These are phyloP conservation scores for Candida sithepensis DNA, from an alignment of 805 yeast species.

Conservation along the genomic window DNA sequence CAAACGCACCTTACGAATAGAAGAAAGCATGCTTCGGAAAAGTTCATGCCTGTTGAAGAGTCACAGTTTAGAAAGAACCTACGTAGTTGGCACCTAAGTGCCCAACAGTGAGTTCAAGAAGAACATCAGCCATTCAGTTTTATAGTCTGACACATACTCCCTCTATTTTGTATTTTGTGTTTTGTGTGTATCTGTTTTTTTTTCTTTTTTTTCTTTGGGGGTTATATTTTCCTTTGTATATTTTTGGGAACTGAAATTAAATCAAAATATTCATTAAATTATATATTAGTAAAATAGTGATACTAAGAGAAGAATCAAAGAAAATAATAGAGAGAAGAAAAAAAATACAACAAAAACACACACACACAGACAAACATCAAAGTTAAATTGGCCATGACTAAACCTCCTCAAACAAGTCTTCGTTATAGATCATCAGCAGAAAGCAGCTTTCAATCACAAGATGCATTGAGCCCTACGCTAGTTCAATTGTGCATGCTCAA, in stretches of 20 bases:
- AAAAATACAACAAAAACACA: background rate
- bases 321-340: background rate
- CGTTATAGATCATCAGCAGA: background rate
- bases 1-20: background rate
- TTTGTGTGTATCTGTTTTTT: too few species aligned
- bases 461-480: background rate
- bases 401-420: background rate
- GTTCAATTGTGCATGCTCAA: constrained; percentile 21
- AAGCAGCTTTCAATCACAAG: background rate
- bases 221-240: too few species aligned
- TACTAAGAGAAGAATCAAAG: background rate
- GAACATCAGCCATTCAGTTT: too few species aligned
- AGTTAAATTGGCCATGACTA: too few species aligned
- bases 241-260: background rate
- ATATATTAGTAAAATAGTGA: background rate
- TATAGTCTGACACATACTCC: too few species aligned
- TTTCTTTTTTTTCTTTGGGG: background rate
- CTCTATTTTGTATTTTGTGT: background rate
- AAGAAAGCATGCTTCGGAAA: background rate
- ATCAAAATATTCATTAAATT: background rate
- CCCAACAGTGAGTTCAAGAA: background rate
- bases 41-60: constrained; percentile 29
- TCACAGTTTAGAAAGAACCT: constrained; percentile 32
- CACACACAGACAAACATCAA: background rate
- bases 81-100: constrained; percentile 38